Evolutionary conservation across 805 yeast species (phyloP).

Genomic region (Ogataea naganishii): DNA sequence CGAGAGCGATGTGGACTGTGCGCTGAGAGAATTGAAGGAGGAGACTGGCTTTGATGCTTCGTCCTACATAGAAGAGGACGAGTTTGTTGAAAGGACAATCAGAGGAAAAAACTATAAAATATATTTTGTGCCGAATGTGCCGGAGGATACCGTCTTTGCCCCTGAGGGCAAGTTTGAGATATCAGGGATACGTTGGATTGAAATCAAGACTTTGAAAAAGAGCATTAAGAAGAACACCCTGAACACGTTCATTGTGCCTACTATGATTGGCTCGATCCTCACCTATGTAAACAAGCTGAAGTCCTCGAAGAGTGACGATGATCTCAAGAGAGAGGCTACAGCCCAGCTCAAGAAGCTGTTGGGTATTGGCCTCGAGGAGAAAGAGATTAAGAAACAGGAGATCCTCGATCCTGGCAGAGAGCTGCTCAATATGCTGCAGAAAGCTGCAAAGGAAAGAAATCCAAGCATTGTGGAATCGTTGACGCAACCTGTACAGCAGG

Average conservation of each 20-base stretch:
- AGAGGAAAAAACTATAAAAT: slow-evolving; percentile 81
- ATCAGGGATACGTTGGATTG: slow-evolving; percentile 71
- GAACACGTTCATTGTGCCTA: slow-evolving; percentile 30
- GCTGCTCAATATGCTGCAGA: slow-evolving; percentile 51
- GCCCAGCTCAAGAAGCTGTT: slow-evolving; percentile 52
- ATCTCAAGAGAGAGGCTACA: slow-evolving; percentile 57
- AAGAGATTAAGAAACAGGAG: slow-evolving; percentile 14
- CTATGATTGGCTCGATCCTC: slow-evolving; percentile 41
- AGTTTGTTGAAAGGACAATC: slow-evolving; percentile 73
- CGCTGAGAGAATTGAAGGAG: slow-evolving; percentile 84
- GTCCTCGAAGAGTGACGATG: slow-evolving; percentile 37
- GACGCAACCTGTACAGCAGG: slow-evolving; percentile 2
- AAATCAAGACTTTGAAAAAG: slow-evolving; percentile 36
- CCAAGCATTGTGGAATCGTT: slow-evolving; percentile 6
- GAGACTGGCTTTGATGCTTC: slow-evolving; percentile 88
- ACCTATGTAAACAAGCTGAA: slow-evolving; percentile 41
- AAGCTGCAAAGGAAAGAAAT: slow-evolving; percentile 28
- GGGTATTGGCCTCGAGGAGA: slow-evolving; percentile 39
- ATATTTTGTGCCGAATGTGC: slow-evolving; percentile 67
- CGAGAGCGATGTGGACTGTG: slow-evolving; percentile 83
- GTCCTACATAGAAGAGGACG: slow-evolving; percentile 56
- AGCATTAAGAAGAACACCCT: slow-evolving; percentile 19
- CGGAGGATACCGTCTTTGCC: slow-evolving; percentile 63
- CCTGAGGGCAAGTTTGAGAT: slow-evolving; percentile 89
- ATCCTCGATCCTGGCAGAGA: slow-evolving; percentile 69